Evolutionary conservation across 2,329 filamentous ascomycete genomes (phyloP).

Genomic region (Trichoderma semiorbis): DNA sequence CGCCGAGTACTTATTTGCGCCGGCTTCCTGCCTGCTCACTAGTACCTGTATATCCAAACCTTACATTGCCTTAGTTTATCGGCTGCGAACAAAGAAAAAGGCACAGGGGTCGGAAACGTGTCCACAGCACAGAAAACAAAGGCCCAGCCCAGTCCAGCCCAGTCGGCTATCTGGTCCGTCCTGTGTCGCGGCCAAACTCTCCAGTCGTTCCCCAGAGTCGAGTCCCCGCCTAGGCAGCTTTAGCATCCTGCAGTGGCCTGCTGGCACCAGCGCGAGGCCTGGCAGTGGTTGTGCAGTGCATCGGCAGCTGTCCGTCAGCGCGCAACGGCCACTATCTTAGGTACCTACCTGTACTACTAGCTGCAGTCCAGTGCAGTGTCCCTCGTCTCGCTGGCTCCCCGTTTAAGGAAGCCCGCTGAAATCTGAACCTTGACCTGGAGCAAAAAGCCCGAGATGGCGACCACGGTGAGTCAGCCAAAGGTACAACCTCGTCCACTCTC

Average conservation of each 20-base stretch:
- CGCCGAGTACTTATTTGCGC: conserved; percentile 8
- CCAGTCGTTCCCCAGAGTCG: conserved; percentile 3
- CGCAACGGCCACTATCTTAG: neutral
- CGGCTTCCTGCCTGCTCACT: conserved; percentile 1
- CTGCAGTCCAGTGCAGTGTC: neutral
- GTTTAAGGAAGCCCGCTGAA: neutral
- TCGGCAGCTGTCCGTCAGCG: conserved; percentile 1
- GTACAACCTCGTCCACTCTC: neutral
- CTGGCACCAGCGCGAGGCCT: conserved; percentile 13
- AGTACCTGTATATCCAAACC: neutral
- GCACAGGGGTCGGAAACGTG: conserved; percentile 7
- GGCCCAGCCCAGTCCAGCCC: neutral
- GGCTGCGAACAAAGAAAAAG: neutral
- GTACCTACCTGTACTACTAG: neutral
- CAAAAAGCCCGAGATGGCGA: conserved; percentile 31
- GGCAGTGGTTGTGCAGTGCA: neutral
- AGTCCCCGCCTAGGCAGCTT: neutral
- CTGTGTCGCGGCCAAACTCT: conserved; percentile 1
- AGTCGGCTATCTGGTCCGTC: neutral
- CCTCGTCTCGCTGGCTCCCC: neutral
- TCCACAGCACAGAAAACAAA: neutral
- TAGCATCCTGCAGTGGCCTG: conserved; percentile 1
- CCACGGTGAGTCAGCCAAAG: conserved; percentile 34
- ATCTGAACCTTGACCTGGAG: neutral
- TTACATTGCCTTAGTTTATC: neutral